Conservation (phyloP, 495 filamentous ascomycete genomes). For the Tuber calosporum region DNA sequence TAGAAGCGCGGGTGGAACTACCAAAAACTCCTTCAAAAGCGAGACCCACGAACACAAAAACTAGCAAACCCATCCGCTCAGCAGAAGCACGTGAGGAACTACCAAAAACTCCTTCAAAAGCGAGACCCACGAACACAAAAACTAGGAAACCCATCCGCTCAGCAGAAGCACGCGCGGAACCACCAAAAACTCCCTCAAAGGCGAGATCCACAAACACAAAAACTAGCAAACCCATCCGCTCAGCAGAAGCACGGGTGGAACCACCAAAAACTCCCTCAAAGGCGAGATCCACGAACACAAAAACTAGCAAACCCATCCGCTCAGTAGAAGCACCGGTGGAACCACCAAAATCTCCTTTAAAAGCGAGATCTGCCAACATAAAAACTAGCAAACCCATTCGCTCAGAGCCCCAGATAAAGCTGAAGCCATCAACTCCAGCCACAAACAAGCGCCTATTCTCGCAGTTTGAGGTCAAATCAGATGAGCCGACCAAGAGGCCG, state of each 20-base stretch:
- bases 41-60: constrained; percentile 14
- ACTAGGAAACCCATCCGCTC: constrained; percentile 18
- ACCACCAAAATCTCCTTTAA: constrained; percentile 17
- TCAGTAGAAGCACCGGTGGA: constrained; percentile 9
- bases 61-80: constrained; percentile 17
- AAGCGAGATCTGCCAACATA: constrained; percentile 11
- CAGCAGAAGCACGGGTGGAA: constrained; percentile 7
- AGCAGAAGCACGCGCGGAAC: constrained; percentile 3
- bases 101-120: constrained; percentile 16
- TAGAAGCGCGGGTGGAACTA: constrained; percentile 1
- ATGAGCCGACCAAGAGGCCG: constrained; percentile 28
- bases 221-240: constrained; percentile 18
- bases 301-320: constrained; percentile 17
- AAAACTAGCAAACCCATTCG: constrained; percentile 20
- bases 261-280: constrained; percentile 17
- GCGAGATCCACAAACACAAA: constrained; percentile 14
- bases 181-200: constrained; percentile 16
- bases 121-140: constrained; percentile 14
- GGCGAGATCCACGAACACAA: constrained; percentile 12
- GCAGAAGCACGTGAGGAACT: constrained; percentile 4
- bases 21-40: constrained; percentile 16
- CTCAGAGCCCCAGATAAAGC: constrained; percentile 6
- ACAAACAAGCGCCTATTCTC: constrained; percentile 22
- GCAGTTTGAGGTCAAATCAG: constrained; percentile 14
- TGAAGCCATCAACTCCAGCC: constrained; percentile 13